A percentile compares a stretch with the other conserved stretches of the same genome.
phyloP scores from a whole-genome alignment of 1,284 basidiomycete genomes.

The Pascua guehoae region DNA sequence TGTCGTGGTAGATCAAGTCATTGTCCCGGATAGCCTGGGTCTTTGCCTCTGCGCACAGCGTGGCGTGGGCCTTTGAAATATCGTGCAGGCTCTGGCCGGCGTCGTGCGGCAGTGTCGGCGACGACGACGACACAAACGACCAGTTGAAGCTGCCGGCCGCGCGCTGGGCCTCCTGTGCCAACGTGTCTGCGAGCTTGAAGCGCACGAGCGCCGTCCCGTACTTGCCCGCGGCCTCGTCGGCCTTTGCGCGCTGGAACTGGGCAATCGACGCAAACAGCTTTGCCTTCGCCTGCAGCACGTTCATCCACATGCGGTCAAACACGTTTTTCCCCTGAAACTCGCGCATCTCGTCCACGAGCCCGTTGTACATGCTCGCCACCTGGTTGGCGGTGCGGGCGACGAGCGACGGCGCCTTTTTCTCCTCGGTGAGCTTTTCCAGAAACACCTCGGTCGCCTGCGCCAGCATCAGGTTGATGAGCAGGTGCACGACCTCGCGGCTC shows the following conservation, averaged over 20 bases:
- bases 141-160: slow-evolving; percentile 68
- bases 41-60: slow-evolving; percentile 71
- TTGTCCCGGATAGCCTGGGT: slow-evolving; percentile 81
- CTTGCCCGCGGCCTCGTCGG: slow-evolving; percentile 71
- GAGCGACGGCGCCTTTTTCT: slow-evolving; percentile 77
- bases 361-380: slow-evolving; percentile 72
- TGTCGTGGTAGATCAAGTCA: slow-evolving; percentile 97
- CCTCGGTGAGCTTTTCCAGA: slow-evolving; percentile 87
- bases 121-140: slow-evolving; percentile 65
- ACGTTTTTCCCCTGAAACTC: slow-evolving; percentile 94
- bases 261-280: slow-evolving; percentile 83
- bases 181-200: slow-evolving; percentile 69
- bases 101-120: slow-evolving; percentile 83
- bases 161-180: slow-evolving; percentile 79
- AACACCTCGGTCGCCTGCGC: slow-evolving; percentile 96
- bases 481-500: slow-evolving; percentile 88
- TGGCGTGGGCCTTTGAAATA: slow-evolving; percentile 76
- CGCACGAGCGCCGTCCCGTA: slow-evolving; percentile 85
- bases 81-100: slow-evolving; percentile 73
- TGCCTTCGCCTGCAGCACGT: slow-evolving; percentile 67
- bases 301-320: slow-evolving; percentile 91
- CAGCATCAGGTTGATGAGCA: slow-evolving; percentile 77
- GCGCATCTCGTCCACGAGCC: slow-evolving; percentile 81
- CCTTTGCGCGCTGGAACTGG: slow-evolving; percentile 79
- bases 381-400: slow-evolving; percentile 84